Evolutionary conservation across 2,329 filamentous ascomycete genomes (phyloP).

Genomic region (Penicillium palitans): DNA sequence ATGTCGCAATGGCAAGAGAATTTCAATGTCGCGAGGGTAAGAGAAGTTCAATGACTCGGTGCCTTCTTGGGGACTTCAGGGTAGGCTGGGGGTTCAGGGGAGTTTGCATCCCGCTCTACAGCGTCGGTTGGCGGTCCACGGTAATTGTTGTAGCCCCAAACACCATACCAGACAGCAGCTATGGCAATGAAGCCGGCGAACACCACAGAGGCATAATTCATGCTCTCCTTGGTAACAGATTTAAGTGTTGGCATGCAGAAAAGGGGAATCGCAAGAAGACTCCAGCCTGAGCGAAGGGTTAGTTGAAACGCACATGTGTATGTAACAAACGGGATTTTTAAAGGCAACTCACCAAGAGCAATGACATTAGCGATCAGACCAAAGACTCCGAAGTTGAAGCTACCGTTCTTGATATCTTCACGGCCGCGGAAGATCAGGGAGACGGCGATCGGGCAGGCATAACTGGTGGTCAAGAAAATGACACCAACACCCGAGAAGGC

Average conservation of each 20-base stretch:
- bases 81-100: background rate
- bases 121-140: constrained; percentile 33
- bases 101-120: constrained; percentile 17
- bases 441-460: constrained; percentile 66
- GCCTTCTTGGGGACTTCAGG: constrained; percentile 7
- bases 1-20: background rate
- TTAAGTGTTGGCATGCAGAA: constrained; percentile 60
- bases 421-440: constrained; percentile 60
- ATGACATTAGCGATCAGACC: constrained; percentile 64
- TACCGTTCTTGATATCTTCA: constrained; percentile 51
- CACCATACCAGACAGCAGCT: constrained; percentile 66
- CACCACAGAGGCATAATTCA: constrained; percentile 77
- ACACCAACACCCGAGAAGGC: constrained; percentile 79
- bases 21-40: background rate
- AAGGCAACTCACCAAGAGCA: constrained; percentile 56
- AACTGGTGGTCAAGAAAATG: constrained; percentile 71
- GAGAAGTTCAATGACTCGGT: background rate
- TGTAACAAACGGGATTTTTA: no score
- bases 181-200: constrained; percentile 66
- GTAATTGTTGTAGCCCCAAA: constrained; percentile 66
- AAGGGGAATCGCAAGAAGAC: constrained; percentile 66
- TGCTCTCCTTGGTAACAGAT: constrained; percentile 58
- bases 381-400: constrained; percentile 58
- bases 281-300: constrained; percentile 51
- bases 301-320: no score